These are phyloP conservation scores for Acacia confusa DNA, from an alignment of 306 rosid genomes.

Conservation along the genomic window DNA sequence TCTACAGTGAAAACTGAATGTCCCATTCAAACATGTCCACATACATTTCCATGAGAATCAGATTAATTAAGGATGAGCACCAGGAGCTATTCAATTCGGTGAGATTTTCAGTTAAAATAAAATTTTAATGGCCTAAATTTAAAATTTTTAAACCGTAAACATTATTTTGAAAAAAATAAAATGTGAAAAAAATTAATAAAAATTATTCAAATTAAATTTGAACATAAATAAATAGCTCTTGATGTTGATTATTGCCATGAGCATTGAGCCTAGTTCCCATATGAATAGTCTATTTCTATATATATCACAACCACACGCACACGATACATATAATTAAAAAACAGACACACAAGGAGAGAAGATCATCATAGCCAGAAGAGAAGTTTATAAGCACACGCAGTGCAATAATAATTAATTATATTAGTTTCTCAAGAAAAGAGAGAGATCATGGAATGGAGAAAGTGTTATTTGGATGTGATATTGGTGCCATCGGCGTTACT, in stretches of 20 bases:
- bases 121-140: too few species aligned
- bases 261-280: too few species aligned
- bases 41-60: constrained; percentile 25
- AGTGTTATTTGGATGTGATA: constrained; percentile 75
- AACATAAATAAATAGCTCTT: too few species aligned
- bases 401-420: too few species aligned
- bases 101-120: too few species aligned
- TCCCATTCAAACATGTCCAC: constrained; percentile 41
- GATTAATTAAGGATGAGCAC: too few species aligned
- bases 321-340: neutral
- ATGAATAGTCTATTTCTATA: neutral
- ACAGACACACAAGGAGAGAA: neutral
- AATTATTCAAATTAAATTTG: too few species aligned
- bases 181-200: too few species aligned
- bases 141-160: too few species aligned
- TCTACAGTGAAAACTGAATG: constrained; percentile 26
- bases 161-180: too few species aligned
- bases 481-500: constrained; percentile 70
- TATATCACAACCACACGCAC: neutral
- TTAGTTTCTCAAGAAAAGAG: neutral
- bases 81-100: too few species aligned
- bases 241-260: too few species aligned
- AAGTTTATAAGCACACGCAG: neutral
- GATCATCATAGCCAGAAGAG: neutral
- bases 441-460: constrained; percentile 68